Conservation (phyloP, 805 yeast species). For the Wickerhamiella australiensis region DNA sequence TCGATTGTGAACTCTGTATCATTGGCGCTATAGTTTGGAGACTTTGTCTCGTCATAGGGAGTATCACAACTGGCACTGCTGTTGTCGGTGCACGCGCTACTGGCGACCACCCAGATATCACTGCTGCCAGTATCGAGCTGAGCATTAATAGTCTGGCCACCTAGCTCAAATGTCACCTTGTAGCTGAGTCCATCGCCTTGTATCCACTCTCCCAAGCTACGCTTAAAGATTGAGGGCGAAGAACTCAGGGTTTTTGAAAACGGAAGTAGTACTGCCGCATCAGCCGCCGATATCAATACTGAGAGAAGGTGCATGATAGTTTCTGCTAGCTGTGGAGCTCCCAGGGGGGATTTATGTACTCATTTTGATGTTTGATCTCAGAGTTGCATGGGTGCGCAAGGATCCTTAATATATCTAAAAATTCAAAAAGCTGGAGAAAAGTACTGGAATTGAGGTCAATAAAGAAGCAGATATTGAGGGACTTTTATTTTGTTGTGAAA, state of each 20-base stretch:
- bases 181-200: neutral
- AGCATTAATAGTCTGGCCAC: neutral
- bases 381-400: neutral
- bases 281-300: neutral
- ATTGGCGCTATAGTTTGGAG: neutral
- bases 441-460: no score
- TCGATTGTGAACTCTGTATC: slow-evolving; percentile 2
- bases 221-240: neutral
- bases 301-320: neutral
- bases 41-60: neutral
- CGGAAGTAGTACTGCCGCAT: neutral
- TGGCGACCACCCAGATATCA: slow-evolving; percentile 40
- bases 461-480: no score
- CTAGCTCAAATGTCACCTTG: slow-evolving; percentile 1
- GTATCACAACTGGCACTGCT: neutral
- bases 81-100: neutral
- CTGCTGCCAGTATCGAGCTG: slow-evolving; percentile 44
- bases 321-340: neutral
- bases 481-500: no score
- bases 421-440: no score
- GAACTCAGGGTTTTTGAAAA: neutral
- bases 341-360: neutral
- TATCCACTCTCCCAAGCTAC: neutral
- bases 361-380: neutral
- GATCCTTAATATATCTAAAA: neutral